Evolutionary conservation across 495 filamentous ascomycete genomes (phyloP).

Genomic region (Penicillium argentinense): DNA sequence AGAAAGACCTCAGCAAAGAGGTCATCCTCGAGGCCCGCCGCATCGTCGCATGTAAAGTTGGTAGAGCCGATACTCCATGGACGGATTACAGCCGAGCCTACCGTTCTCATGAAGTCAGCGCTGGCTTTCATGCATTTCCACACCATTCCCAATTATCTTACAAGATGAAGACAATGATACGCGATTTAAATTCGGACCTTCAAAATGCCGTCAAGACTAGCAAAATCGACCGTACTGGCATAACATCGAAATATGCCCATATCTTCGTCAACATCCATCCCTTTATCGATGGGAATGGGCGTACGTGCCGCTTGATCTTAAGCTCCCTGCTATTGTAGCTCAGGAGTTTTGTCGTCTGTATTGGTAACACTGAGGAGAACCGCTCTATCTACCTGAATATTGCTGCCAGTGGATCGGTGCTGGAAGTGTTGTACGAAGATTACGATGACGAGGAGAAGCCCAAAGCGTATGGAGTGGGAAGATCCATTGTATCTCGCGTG

Average conservation of each 20-base stretch:
- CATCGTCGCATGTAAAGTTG: constrained; percentile 25
- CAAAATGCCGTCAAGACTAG: constrained; percentile 1
- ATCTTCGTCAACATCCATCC: constrained; percentile 38
- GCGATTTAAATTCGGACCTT: constrained; percentile 19
- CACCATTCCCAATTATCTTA: constrained; percentile 11
- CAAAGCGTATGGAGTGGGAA: too few relatives aligned
- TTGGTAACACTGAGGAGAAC: constrained; percentile 27
- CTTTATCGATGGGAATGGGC: constrained; percentile 40
- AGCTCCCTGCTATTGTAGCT: constrained; percentile 31
- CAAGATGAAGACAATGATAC: constrained; percentile 34
- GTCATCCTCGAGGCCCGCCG: constrained; percentile 32
- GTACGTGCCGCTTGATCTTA: constrained; percentile 35
- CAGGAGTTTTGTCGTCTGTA: constrained; percentile 21
- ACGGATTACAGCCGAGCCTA: constrained; percentile 24
- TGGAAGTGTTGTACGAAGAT: constrained; percentile 7
- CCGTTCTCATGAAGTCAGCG: constrained; percentile 21
- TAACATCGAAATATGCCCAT: constrained; percentile 31
- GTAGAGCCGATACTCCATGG: constrained; percentile 13
- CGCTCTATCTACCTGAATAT: constrained; percentile 2
- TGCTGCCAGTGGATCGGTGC: background rate
- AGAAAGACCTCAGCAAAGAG: constrained; percentile 23
- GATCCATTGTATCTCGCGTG: too few relatives aligned
- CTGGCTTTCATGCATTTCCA: constrained; percentile 23
- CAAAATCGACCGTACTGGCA: constrained; percentile 28
- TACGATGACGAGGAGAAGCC: constrained; percentile 14